These are phyloP conservation scores for Leccinum subtestaceum DNA, from an alignment of 768 basidiomycete genomes.

Conservation along the genomic window DNA sequence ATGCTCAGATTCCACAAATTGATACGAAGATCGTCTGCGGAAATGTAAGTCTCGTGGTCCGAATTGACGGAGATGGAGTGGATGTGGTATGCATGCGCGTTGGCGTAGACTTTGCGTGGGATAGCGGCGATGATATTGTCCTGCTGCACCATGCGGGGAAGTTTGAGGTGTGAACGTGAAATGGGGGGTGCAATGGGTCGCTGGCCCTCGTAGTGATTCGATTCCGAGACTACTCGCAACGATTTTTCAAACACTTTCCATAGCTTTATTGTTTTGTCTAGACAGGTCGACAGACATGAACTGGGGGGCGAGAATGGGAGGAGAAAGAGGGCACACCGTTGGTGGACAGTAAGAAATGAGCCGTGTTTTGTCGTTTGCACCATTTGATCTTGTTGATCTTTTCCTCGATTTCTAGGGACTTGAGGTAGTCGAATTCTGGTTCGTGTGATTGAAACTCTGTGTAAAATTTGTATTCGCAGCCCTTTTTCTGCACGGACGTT, in stretches of 20 bases:
- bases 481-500: constrained; percentile 76
- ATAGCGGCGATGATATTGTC: constrained; percentile 99
- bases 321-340: constrained; percentile 62
- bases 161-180: constrained; percentile 58
- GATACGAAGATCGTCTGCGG: constrained; percentile 95
- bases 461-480: constrained; percentile 99
- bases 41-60: constrained; percentile 98
- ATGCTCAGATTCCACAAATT: constrained; percentile 99
- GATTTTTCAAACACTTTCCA: constrained; percentile 99
- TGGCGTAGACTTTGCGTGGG: constrained; percentile 97
- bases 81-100: constrained; percentile 99
- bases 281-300: constrained; percentile 2
- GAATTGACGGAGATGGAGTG: constrained; percentile 99
- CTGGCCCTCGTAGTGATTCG: constrained; percentile 85
- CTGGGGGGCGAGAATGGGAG: neutral
- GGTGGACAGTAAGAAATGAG: constrained; percentile 95
- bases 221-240: constrained; percentile 92
- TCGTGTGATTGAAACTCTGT: constrained; percentile 99
- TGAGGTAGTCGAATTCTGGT: constrained; percentile 99
- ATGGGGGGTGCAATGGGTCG: constrained; percentile 65
- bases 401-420: constrained; percentile 99
- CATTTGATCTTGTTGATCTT: constrained; percentile 99
- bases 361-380: constrained; percentile 97
- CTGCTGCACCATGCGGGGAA: constrained; percentile 90
- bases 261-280: constrained; percentile 99